Percentiles rank a stretch among this genome's conserved stretches.
These are phyloP conservation scores for Colletotrichum musicola DNA, from an alignment of 2,329 filamentous ascomycete species.

Conservation along the genomic window DNA sequence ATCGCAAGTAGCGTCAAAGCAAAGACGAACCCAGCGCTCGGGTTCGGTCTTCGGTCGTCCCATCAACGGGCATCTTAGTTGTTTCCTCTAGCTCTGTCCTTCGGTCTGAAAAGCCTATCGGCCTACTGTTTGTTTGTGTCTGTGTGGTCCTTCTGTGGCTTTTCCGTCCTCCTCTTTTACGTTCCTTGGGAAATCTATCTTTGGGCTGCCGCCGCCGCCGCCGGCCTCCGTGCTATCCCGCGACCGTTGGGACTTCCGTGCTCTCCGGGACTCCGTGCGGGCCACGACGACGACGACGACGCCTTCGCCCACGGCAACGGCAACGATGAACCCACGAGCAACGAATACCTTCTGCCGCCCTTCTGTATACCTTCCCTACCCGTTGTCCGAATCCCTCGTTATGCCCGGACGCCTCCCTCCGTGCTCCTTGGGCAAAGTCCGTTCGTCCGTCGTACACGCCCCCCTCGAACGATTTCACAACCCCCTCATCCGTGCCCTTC, in stretches of 20 bases:
- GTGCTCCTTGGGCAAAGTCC: not conserved
- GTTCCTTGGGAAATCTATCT: too few species aligned
- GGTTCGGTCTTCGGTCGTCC: constrained; percentile 35
- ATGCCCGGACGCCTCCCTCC: not conserved
- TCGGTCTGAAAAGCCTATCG: not conserved
- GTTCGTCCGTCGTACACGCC: not conserved
- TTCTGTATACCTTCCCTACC: not conserved
- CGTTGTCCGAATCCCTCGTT: not conserved
- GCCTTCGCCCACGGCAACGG: not conserved
- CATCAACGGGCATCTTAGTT: constrained; percentile 31
- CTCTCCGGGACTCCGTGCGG: constrained; percentile 1
- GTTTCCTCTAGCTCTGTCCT: not conserved
- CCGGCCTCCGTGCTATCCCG: not conserved
- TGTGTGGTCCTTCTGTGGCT: not conserved
- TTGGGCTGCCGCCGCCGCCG: not conserved
- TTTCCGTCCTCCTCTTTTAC: not conserved
- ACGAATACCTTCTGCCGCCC: not conserved
- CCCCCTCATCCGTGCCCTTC: not conserved
- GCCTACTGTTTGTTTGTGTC: constrained; percentile 5
- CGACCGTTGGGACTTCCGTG: not conserved
- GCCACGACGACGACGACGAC: not conserved
- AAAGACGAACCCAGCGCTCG: constrained; percentile 8
- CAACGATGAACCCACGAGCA: too few species aligned
- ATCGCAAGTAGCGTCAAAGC: constrained; percentile 18
- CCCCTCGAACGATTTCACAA: not conserved